Conservation (phyloP, 345 rosid species). For the Eucalyptus sp. region DNA sequence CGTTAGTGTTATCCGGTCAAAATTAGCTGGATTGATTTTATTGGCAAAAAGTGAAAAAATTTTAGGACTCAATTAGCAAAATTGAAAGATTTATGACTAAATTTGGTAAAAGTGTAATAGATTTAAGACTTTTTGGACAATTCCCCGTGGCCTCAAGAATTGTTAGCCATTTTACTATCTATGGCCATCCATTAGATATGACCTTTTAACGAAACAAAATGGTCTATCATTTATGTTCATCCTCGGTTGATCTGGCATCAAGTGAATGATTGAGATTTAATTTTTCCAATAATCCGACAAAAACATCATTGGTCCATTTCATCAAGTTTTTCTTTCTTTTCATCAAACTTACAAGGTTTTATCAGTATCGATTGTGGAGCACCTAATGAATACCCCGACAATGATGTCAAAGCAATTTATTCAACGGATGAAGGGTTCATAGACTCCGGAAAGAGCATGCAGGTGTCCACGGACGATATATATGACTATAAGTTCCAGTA, state of each 20-base stretch:
- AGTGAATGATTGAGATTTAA: too few species aligned
- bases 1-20: accelerated
- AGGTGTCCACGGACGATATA: too few species aligned
- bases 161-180: accelerated
- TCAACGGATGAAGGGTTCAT: too few species aligned
- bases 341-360: too few species aligned
- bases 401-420: accelerated
- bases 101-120: accelerated
- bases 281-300: accelerated
- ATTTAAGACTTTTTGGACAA: accelerated
- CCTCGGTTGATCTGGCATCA: accelerated
- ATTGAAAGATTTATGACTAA: accelerated
- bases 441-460: too few species aligned
- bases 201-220: too few species aligned
- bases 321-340: too few species aligned
- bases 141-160: accelerated
- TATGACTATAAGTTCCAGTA: too few species aligned
- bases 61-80: accelerated
- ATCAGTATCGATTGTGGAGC: too few species aligned
- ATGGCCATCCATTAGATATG: accelerated
- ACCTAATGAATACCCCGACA: accelerated
- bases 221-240: too few species aligned
- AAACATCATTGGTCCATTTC: too few species aligned
- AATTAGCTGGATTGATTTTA: accelerated
- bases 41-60: too few species aligned